These are phyloP conservation scores for Chrysosporium keratinophilum DNA, from an alignment of 2,329 filamentous ascomycete species.

Conservation along the genomic window DNA sequence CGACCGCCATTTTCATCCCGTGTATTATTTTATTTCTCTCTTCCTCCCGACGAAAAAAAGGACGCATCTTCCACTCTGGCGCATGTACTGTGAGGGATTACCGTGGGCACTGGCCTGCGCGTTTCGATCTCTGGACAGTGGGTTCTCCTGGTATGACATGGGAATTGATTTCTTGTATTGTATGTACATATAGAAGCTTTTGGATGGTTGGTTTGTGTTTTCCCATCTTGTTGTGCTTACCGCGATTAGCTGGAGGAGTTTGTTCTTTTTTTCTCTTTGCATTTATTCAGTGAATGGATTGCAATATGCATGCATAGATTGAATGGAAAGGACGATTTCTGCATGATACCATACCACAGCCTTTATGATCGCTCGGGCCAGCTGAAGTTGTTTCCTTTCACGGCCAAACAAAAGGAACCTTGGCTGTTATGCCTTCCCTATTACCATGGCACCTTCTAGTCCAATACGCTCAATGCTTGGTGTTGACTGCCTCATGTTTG, in stretches of 20 bases:
- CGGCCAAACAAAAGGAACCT: no score
- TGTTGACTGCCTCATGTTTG: no score
- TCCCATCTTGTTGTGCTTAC: neutral
- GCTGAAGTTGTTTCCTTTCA: no score
- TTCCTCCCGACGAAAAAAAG: constrained; percentile 16
- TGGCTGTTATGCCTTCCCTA: no score
- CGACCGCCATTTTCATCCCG: neutral
- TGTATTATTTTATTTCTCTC: constrained; percentile 25
- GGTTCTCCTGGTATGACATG: constrained; percentile 29
- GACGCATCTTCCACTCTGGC: constrained; percentile 33
- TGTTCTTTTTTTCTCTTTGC: neutral
- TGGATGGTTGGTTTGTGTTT: constrained; percentile 11
- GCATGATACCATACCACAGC: no score
- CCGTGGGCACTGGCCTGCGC: constrained; percentile 3
- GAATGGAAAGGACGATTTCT: neutral
- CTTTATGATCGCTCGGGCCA: no score
- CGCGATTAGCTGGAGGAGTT: constrained; percentile 5
- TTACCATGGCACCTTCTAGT: no score
- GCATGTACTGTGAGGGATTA: constrained; percentile 33
- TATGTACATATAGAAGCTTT: constrained; percentile 34
- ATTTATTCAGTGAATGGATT: constrained; percentile 3
- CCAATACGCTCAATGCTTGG: no score
- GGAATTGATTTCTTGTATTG: constrained; percentile 27
- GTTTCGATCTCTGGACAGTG: neutral
- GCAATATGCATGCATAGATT: neutral